phyloP scores from a whole-genome alignment of 345 rosid genomes.

The Hypericum androsaemum region DNA sequence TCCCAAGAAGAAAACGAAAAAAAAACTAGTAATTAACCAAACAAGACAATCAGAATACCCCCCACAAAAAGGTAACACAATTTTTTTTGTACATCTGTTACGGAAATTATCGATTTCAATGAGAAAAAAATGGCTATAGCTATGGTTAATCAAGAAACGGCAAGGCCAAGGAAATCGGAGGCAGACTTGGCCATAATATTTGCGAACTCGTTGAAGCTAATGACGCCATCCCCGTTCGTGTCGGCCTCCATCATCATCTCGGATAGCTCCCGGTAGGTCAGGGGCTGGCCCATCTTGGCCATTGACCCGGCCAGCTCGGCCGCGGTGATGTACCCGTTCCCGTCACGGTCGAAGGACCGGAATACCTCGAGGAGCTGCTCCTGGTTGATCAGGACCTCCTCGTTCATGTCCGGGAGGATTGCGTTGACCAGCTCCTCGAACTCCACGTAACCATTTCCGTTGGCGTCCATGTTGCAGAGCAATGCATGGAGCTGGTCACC shows the following conservation, averaged over 20 bases:
- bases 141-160: constrained; percentile 12
- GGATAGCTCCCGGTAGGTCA: constrained; percentile 56
- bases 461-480: constrained; percentile 57
- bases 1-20: no score
- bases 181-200: constrained; percentile 73
- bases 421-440: constrained; percentile 68
- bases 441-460: constrained; percentile 70
- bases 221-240: constrained; percentile 79
- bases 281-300: constrained; percentile 81
- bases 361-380: constrained; percentile 57
- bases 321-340: constrained; percentile 61
- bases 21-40: no score
- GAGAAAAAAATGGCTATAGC: no score
- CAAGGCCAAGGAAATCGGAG: constrained; percentile 61
- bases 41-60: no score
- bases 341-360: constrained; percentile 56
- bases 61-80: no score
- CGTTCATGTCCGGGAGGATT: constrained; percentile 61
- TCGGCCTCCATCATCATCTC: constrained; percentile 91
- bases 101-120: no score
- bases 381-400: constrained; percentile 49
- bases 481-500: constrained; percentile 65
- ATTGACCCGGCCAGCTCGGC: constrained; percentile 68
- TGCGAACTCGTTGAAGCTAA: constrained; percentile 73
- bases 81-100: no score